phyloP scores from a whole-genome alignment of 192 early-diverging fungal species.

The Rhizophagus sp. region DNA sequence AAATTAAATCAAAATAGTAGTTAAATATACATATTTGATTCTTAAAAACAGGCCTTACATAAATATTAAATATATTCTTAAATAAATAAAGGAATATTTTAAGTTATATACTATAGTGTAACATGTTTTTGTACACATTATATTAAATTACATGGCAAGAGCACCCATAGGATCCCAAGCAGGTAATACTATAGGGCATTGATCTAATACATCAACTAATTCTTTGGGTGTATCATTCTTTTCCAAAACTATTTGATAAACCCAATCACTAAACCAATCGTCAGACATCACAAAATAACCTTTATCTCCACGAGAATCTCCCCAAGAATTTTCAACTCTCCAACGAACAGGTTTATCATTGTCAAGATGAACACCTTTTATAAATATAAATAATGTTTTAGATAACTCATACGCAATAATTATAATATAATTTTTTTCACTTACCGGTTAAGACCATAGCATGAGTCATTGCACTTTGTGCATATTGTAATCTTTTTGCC shows the following conservation, averaged over 20 bases:
- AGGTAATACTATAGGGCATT: constrained; percentile 65
- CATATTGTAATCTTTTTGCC: constrained; percentile 67
- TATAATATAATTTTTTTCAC: not conserved
- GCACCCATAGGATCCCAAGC: constrained; percentile 82
- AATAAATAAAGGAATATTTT: too few species aligned
- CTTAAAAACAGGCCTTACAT: too few species aligned
- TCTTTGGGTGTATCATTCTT: constrained; percentile 61
- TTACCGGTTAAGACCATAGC: constrained; percentile 75
- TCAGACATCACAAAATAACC: constrained; percentile 80
- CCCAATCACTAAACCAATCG: constrained; percentile 75
- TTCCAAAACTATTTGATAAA: constrained; percentile 79
- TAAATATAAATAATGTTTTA: not conserved
- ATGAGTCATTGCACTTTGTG: constrained; percentile 77
- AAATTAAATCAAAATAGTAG: too few species aligned
- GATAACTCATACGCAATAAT: not conserved
- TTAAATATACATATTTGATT: too few species aligned
- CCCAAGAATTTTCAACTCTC: constrained; percentile 78
- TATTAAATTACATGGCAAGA: constrained; percentile 43
- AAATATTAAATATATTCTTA: too few species aligned
- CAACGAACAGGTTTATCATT: constrained; percentile 66
- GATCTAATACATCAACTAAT: constrained; percentile 61
- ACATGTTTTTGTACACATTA: too few species aligned
- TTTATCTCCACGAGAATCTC: constrained; percentile 64
- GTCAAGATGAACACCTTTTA: constrained; percentile 61
- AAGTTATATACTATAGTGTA: too few species aligned